Percentiles rank a stretch among this genome's conserved stretches.
Conservation (phyloP, 208 protist genomes). For the Crithidia sp. region DNA sequence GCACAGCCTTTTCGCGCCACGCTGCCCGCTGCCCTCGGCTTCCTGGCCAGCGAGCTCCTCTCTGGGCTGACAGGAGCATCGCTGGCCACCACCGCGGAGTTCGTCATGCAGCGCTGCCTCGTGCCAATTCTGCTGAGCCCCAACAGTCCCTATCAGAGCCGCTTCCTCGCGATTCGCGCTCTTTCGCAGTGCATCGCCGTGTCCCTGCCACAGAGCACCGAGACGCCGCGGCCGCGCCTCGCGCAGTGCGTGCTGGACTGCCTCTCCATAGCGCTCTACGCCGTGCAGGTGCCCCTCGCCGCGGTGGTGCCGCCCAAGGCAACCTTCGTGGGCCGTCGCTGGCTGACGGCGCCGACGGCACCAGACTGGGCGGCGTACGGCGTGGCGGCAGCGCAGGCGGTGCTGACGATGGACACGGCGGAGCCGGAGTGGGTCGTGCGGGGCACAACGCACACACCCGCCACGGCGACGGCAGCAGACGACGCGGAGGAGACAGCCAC, state of each 20-base stretch:
- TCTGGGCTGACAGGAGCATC: constrained; percentile 34
- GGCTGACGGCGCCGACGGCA: constrained; percentile 12
- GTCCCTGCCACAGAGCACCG: constrained; percentile 40
- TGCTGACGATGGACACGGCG: constrained; percentile 24
- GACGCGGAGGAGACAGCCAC: neutral
- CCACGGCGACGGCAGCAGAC: neutral
- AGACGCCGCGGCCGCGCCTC: constrained; percentile 13
- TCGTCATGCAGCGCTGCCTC: constrained; percentile 74
- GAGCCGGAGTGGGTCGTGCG: constrained; percentile 31
- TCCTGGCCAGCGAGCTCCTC: constrained; percentile 71
- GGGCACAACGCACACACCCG: neutral
- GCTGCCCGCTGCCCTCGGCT: constrained; percentile 61
- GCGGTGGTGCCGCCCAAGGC: constrained; percentile 18
- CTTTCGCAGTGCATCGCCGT: constrained; percentile 65
- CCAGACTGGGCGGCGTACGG: constrained; percentile 16
- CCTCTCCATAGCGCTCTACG: constrained; percentile 29
- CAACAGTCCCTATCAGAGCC: constrained; percentile 33
- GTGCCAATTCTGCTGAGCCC: constrained; percentile 68
- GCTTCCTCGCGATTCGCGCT: constrained; percentile 50
- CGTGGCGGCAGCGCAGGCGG: constrained; percentile 16
- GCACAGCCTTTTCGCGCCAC: constrained; percentile 71
- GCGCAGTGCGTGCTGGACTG: constrained; percentile 46
- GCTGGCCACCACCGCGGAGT: constrained; percentile 31
- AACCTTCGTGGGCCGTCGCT: constrained; percentile 26
- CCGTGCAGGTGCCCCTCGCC: constrained; percentile 23